Base-by-base conservation (phyloP, 495 filamentous ascomycete species). In the Coniosporium apollinis region DNA sequence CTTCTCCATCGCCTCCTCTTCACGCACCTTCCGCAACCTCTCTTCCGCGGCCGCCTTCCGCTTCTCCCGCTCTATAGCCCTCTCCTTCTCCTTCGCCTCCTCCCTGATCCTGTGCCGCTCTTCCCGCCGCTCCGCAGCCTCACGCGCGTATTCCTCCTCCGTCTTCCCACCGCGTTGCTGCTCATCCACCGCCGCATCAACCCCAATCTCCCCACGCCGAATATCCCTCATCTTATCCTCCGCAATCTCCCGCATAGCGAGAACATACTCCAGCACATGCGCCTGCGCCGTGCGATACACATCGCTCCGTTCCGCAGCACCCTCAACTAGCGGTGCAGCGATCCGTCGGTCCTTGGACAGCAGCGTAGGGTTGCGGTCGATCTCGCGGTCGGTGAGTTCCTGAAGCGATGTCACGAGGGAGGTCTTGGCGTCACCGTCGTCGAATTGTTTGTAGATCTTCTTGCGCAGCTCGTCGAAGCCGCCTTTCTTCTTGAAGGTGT, bases 401-500 rank as follows among this genome's bases (percentile, higher is more conserved):
- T 79, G 64, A 14, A 92, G 62, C 8, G 69, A 58, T 35, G 69
- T 66, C 15, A 64, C 78, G 29, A 91, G 74, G 30, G 70, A 62
- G 2, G 54, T 56, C 49, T 83, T 83, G 28, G 69, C 69, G 40
- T 78, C 69, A 37, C 72, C 74, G 20, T 75, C 68, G 43, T 80
- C 73, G 41, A 89, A 83, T 38, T 85, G 72, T 24, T 78, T 71
- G 73, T 80, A 87, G 3, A 82, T 64, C 34, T 76, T 65, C 51
- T 89, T 89, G 33, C 85, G 72, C 40, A 87, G 65, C n/a, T 58
- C 62, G 53, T 94, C 85, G 46, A 86, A 92, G 25, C 77, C 78
- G 16, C 85, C 85, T 54, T 86, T 86, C 59, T 92, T 92, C 57
- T 89, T 89, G 55, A 85, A 86, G 4, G 71, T 72, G 56, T 84